Evolutionary conservation across 2,329 filamentous ascomycete genomes (phyloP), one percentile per base, ranked within the genome.

Genomic region (Alternaria triticina): DNA sequence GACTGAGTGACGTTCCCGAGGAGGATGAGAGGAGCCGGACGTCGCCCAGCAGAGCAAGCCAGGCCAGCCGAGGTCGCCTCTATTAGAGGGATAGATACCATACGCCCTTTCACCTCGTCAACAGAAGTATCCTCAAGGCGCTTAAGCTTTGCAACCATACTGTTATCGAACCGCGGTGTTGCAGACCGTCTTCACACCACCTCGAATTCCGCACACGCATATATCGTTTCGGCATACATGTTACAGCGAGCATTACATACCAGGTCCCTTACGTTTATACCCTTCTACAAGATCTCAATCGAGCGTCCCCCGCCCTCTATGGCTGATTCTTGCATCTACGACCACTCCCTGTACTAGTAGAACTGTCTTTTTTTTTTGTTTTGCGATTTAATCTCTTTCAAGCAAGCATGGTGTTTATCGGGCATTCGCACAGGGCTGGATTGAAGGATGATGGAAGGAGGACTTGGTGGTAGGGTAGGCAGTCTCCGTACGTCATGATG

Each of bases 21-120:
- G 79, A 81, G 59, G 79, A 81, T 47, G 79, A 81, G 68, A 63
- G 77, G 49, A 81, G 79, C 52, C 68, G 78, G 40, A 79, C 79
- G 11, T 77, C 74, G 17, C 77, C 77, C 0, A 79, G 77, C 50
- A 59, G 79, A 25, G 78, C 78, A 9, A 81, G 79, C 49, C 76
- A 79, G 59, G 70, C 75, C 7, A 75, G 73, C 57, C 69, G 74
- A 33, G 73, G 74, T n/a, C 58, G 69, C 20, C 57, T 73, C 23
- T 71, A 67, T 46, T 72, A 68, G 60, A 68, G 25, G 54, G 55
- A 44, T 43, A 43, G 13, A 36, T 47, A 33, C n/a, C 49, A 13
- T 33, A 49, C n/a, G n/a, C 30, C 20, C 23, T 23, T 10, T n/a
- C 6, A 10, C 11, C 27, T 27, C 46, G n/a, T 54, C 25, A 6